Percentiles rank a stretch among this genome's conserved stretches.
Evolutionary conservation across 768 basidiomycete genomes (phyloP).

Genomic region (Cystoderma amianthinum): DNA sequence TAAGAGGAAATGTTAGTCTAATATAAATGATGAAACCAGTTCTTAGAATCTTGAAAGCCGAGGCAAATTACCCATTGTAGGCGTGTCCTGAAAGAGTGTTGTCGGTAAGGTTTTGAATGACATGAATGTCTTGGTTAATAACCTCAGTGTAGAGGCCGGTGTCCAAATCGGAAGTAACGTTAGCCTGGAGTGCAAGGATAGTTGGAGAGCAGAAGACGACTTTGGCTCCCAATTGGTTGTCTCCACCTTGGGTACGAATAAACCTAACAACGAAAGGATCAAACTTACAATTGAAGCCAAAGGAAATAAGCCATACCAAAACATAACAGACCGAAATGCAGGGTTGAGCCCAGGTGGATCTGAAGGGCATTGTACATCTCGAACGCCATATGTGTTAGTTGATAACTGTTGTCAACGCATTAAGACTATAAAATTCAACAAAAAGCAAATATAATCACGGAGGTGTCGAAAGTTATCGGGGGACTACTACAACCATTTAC

Average conservation of each 20-base stretch:
- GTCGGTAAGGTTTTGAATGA: slow-evolving; percentile 42
- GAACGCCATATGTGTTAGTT: too few relatives aligned
- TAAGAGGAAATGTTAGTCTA: slow-evolving; percentile 37
- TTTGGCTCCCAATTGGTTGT: slow-evolving; percentile 28
- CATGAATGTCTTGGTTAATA: slow-evolving; percentile 15
- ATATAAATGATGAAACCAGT: too few relatives aligned
- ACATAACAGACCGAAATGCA: slow-evolving; percentile 53
- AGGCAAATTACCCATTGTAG: slow-evolving; percentile 46
- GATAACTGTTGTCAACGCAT: too few relatives aligned
- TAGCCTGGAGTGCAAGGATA: slow-evolving; percentile 35
- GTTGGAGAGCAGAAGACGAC: slow-evolving; percentile 53
- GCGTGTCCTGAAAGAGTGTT: slow-evolving; percentile 33
- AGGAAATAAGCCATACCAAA: too few relatives aligned
- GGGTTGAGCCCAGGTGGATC: too few relatives aligned
- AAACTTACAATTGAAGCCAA: slow-evolving; percentile 8
- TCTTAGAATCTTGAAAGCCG: too few relatives aligned
- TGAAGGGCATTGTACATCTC: too few relatives aligned
- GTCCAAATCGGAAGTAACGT: slow-evolving; percentile 30
- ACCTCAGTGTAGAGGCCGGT: slow-evolving; percentile 34
- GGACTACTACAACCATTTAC: too few relatives aligned
- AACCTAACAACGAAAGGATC: slow-evolving; percentile 18
- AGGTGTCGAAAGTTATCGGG: not conserved
- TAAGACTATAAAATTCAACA: too few relatives aligned
- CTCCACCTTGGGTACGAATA: slow-evolving; percentile 30
- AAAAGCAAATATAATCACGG: too few relatives aligned